Conservation (phyloP, 2,329 filamentous ascomycete genomes). For the Tolypocladium amazonense region DNA sequence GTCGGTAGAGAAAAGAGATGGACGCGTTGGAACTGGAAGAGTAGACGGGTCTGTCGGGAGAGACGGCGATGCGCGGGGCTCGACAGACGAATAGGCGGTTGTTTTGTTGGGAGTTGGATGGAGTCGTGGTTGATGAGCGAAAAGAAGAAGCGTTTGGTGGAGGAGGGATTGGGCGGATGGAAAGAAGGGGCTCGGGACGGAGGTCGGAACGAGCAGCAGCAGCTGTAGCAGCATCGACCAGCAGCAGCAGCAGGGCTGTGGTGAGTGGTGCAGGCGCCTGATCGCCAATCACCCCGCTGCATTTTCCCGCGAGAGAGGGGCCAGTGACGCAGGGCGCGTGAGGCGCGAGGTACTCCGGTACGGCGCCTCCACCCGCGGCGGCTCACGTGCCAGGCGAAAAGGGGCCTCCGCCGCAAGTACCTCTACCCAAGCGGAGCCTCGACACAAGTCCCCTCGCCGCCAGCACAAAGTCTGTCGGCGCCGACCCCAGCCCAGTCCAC, state of each 20-base stretch:
- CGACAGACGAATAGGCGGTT: constrained; percentile 4
- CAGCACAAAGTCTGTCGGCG: neutral
- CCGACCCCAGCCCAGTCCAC: neutral
- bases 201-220: constrained; percentile 9
- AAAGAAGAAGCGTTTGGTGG: constrained; percentile 11
- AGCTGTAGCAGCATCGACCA: neutral
- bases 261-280: constrained; percentile 4
- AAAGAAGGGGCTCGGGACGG: constrained; percentile 17
- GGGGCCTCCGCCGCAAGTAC: neutral
- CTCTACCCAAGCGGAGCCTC: neutral
- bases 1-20: neutral
- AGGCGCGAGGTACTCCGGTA: neutral
- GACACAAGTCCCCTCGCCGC: neutral
- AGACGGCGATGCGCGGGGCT: constrained; percentile 9
- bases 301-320: neutral
- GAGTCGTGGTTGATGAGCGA: constrained; percentile 19
- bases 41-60: constrained; percentile 2
- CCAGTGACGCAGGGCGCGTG: neutral
- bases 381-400: neutral
- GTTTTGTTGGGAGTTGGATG: constrained; percentile 17
- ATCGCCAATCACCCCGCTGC: neutral
- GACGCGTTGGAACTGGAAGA: neutral
- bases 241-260: constrained; percentile 1
- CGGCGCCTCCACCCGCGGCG: neutral
- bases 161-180: constrained; percentile 11